These are phyloP conservation scores for Tuber aestivum DNA, from an alignment of 495 filamentous ascomycete species.

Conservation along the genomic window DNA sequence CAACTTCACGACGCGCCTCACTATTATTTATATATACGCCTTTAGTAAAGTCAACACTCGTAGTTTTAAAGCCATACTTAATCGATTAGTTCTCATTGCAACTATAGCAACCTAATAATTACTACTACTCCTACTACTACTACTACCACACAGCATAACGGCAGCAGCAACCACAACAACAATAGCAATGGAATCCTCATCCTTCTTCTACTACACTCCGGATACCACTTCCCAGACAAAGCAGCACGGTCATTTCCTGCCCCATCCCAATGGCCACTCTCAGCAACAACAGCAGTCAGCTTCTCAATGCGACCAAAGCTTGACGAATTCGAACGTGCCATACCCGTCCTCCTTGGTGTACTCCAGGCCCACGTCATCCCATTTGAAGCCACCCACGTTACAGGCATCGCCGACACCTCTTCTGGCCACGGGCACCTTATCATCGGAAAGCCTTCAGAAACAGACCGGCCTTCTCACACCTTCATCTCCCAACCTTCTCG, in stretches of 20 bases:
- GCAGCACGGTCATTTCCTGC: constrained; percentile 76
- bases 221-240: constrained; percentile 67
- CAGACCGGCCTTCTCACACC: constrained; percentile 65
- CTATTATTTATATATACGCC: constrained; percentile 6
- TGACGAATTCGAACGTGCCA: constrained; percentile 42
- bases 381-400: constrained; percentile 53
- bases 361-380: constrained; percentile 62
- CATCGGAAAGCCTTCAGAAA: constrained; percentile 72
- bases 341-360: constrained; percentile 65
- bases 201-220: constrained; percentile 88
- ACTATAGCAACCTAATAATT: constrained; percentile 20
- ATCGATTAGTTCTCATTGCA: constrained; percentile 29
- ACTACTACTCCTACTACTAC: background rate
- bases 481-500: constrained; percentile 65
- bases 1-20: constrained; percentile 26
- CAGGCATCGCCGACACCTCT: constrained; percentile 57
- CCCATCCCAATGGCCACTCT: constrained; percentile 57
- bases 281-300: constrained; percentile 44
- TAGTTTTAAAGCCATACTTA: constrained; percentile 36
- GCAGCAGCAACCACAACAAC: constrained; percentile 33
- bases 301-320: constrained; percentile 51
- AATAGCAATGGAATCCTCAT: constrained; percentile 60
- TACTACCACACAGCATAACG: constrained; percentile 6
- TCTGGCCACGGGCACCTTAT: constrained; percentile 50
- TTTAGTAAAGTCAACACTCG: constrained; percentile 33